Conservation (phyloP, 441 rosid species). For the Adansonia rubrostipa region DNA sequence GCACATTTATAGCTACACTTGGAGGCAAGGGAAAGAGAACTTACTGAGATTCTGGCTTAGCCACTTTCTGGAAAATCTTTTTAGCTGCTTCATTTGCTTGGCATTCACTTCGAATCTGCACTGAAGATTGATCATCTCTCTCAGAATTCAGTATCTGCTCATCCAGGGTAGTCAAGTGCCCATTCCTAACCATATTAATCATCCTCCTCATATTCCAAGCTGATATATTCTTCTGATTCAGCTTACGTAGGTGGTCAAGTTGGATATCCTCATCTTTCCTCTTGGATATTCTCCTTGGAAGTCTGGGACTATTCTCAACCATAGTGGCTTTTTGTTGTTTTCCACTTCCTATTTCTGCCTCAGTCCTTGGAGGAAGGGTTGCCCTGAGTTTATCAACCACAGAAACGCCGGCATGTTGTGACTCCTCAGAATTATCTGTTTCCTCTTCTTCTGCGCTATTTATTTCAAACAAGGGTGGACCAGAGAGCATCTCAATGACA, state of each 20-base stretch:
- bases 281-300: slow-evolving; percentile 29
- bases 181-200: slow-evolving; percentile 51
- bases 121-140: slow-evolving; percentile 49
- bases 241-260: slow-evolving; percentile 51
- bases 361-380: slow-evolving; percentile 34
- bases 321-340: slow-evolving; percentile 32
- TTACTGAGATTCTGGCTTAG: slow-evolving; percentile 57
- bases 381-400: slow-evolving; percentile 30
- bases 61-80: slow-evolving; percentile 64
- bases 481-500: slow-evolving; percentile 56
- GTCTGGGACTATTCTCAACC: slow-evolving; percentile 32
- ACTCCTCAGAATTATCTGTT: slow-evolving; percentile 26
- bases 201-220: slow-evolving; percentile 73
- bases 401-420: slow-evolving; percentile 19
- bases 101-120: slow-evolving; percentile 56
- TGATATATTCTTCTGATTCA: slow-evolving; percentile 62
- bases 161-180: slow-evolving; percentile 53
- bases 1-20: not conserved
- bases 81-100: slow-evolving; percentile 74
- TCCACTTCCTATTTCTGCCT: slow-evolving; percentile 15
- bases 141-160: slow-evolving; percentile 52
- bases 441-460: slow-evolving; percentile 31
- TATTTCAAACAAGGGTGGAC: slow-evolving; percentile 51
- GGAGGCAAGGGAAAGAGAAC: slow-evolving; percentile 19
- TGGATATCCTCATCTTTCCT: slow-evolving; percentile 44